Base-by-base conservation (phyloP, 768 basidiomycete genomes). In the Cystofilobasidium bisporidii region DNA sequence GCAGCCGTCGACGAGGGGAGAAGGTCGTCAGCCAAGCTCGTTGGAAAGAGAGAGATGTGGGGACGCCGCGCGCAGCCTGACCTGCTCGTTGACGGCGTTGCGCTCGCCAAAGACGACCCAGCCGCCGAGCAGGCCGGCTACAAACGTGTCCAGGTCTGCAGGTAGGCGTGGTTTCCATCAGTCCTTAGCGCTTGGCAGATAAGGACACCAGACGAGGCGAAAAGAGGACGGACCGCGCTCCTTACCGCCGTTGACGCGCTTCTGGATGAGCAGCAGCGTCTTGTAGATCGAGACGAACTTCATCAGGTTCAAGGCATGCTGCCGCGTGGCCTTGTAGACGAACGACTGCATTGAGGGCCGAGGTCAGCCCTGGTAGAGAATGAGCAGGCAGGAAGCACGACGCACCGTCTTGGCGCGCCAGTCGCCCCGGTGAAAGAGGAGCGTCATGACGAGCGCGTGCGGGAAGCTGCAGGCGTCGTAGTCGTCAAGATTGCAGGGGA, bases 231-330 rank as follows among this genome's bases (percentile, higher is more conserved):
- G 11, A 14, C 80, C 82, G 53, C 90, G 82, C 74, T 87, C 83
- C 79, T 93, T 94, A 18, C 91, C 91, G 20, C 84, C 82, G 75
- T 90, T 91, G 59, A 74, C 48, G 76, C 83, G 88, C 78, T 82
- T 85, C 80, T 98, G 96, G 18, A 94, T 70, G 40, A 98, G 79
- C 62, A 98, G 77, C 48, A 90, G 76, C 11, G 84, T 78, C 81
- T 98, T 99, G 85, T 97, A 98, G 53, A 96, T 76, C 15, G 91
- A 83, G 40, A 96, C 96, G 74, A 97, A 99, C 78, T 89, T 88
- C 48, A 91, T 90, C 33, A 99, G 84, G 76, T 93, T 96, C 70
- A 69, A 36, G 2, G 68, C 63, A 57, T 68, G 67, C 64, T 89
- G 87, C 75, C 84, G 88, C 4, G 96, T 97, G 18, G 93, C 87